These are phyloP conservation scores for Sporisorium exsertum DNA, from an alignment of 1,284 basidiomycete genomes.

Conservation along the genomic window DNA sequence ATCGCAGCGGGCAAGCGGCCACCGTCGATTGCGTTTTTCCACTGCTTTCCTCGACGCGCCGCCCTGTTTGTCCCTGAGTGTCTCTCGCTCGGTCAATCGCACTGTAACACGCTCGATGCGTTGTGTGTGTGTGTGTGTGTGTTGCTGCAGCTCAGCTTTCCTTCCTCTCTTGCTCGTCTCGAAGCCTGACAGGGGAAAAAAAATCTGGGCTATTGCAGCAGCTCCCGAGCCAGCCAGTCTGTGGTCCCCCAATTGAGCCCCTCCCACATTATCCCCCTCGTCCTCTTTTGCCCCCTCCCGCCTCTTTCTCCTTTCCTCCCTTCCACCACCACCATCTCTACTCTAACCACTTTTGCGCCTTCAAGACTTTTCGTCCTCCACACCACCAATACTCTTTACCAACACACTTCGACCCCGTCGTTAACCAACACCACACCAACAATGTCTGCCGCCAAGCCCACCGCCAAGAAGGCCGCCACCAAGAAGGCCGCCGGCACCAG, in stretches of 20 bases:
- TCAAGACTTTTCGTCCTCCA: conserved; percentile 22
- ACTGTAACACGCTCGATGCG: conserved; percentile 1
- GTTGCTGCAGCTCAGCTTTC: conserved; percentile 3
- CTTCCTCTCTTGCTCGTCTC: neutral
- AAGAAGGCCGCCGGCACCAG: conserved; percentile 54
- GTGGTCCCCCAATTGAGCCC: conserved; percentile 18
- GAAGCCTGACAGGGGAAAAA: neutral
- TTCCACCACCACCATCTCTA: conserved; percentile 46
- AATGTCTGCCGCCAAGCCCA: conserved; percentile 58
- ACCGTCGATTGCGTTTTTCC: conserved; percentile 5
- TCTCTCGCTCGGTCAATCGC: conserved; percentile 6
- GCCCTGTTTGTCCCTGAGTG: neutral
- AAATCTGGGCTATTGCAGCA: conserved; percentile 21
- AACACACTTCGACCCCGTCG: conserved; percentile 42
- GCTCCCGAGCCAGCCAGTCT: neutral
- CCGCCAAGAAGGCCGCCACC: conserved; percentile 58
- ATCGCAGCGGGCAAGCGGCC: conserved; percentile 12
- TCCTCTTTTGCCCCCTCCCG: conserved; percentile 2
- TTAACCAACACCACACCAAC: conserved; percentile 19
- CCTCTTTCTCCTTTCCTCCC: conserved; percentile 32
- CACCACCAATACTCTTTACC: conserved; percentile 22
- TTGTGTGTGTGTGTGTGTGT: neutral
- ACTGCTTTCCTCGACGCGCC: conserved; percentile 2
- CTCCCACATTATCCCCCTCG: conserved; percentile 1
- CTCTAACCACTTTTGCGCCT: conserved; percentile 7